These are phyloP conservation scores for Lasiodiplodia citricola DNA, from an alignment of 2,329 filamentous ascomycete species.

Conservation along the genomic window DNA sequence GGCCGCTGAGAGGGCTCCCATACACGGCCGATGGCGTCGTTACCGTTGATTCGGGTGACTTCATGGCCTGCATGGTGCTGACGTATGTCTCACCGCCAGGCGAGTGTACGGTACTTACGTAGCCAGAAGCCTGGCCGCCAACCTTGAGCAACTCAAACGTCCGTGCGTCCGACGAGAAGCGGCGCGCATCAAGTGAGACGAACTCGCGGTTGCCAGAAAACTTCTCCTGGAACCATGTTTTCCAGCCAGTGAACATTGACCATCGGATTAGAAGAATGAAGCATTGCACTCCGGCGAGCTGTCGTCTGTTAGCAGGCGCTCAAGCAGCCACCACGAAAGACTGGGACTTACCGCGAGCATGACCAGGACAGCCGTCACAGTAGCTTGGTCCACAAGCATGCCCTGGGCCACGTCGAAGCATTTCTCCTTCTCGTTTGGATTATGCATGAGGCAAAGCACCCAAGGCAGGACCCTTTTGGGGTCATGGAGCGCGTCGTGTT, in stretches of 20 bases:
- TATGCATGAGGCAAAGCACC: slow-evolving; percentile 71
- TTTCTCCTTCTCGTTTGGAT: slow-evolving; percentile 64
- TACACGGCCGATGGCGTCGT: slow-evolving; percentile 20
- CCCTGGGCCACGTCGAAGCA: slow-evolving; percentile 67
- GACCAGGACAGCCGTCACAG: slow-evolving; percentile 80
- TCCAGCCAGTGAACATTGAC: slow-evolving; percentile 87
- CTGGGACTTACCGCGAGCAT: slow-evolving; percentile 72
- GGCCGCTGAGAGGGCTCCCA: slow-evolving; percentile 29
- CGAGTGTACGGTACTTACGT: slow-evolving; percentile 30
- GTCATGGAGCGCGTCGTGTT: slow-evolving; percentile 62
- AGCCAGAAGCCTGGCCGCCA: slow-evolving; percentile 16
- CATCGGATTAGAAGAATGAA: slow-evolving; percentile 80
- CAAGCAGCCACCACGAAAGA: background rate
- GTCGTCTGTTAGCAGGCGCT: background rate
- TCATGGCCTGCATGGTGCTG: slow-evolving; percentile 27
- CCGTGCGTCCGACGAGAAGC: slow-evolving; percentile 38
- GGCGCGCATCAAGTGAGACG: slow-evolving; percentile 80
- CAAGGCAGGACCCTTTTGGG: slow-evolving; percentile 66
- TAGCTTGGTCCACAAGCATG: slow-evolving; percentile 75
- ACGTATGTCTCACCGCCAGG: slow-evolving; percentile 29
- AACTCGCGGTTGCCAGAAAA: slow-evolving; percentile 74
- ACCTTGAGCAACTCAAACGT: slow-evolving; percentile 45
- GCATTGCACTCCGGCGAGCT: slow-evolving; percentile 80
- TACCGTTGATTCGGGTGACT: slow-evolving; percentile 36
- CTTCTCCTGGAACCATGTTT: slow-evolving; percentile 63